phyloP scores from a whole-genome alignment of 2,329 filamentous ascomycete species.

The Monilinia polystroma region DNA sequence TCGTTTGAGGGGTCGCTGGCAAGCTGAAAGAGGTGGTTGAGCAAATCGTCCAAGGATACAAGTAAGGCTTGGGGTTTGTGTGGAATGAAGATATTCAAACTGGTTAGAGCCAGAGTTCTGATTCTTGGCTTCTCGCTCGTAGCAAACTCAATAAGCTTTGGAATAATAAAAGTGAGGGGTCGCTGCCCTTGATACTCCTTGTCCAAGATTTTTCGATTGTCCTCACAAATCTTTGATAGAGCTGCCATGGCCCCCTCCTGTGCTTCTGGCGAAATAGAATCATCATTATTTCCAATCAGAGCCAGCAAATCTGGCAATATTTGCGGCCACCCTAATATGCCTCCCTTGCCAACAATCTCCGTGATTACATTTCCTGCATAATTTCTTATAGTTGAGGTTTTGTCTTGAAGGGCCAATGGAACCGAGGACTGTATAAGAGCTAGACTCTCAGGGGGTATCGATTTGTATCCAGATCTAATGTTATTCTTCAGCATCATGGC shows the following conservation, averaged over 20 bases:
- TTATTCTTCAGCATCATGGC: constrained; percentile 97
- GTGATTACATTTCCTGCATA: constrained; percentile 93
- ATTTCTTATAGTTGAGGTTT: constrained; percentile 77
- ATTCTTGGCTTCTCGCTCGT: constrained; percentile 74
- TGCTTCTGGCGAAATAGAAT: constrained; percentile 65
- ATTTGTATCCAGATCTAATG: constrained; percentile 71
- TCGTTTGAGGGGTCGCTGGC: constrained; percentile 75
- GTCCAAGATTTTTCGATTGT: constrained; percentile 84
- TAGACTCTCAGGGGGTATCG: constrained; percentile 71
- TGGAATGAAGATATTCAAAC: constrained; percentile 89
- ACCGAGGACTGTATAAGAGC: constrained; percentile 77
- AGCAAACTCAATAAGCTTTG: constrained; percentile 86
- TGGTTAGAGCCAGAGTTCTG: constrained; percentile 73
- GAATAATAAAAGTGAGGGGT: constrained; percentile 83
- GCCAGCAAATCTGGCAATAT: constrained; percentile 79
- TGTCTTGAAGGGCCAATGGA: constrained; percentile 77
- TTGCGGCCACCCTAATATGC: constrained; percentile 87
- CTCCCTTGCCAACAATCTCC: constrained; percentile 80
- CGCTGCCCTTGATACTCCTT: constrained; percentile 85
- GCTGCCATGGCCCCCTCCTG: constrained; percentile 95
- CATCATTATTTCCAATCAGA: constrained; percentile 70
- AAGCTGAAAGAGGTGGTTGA: constrained; percentile 79
- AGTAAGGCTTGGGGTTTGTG: constrained; percentile 80
- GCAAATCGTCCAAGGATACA: constrained; percentile 74
- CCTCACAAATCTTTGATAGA: constrained; percentile 93